These are phyloP conservation scores for Vigna hirtella DNA, from an alignment of 306 rosid species.

Conservation along the genomic window DNA sequence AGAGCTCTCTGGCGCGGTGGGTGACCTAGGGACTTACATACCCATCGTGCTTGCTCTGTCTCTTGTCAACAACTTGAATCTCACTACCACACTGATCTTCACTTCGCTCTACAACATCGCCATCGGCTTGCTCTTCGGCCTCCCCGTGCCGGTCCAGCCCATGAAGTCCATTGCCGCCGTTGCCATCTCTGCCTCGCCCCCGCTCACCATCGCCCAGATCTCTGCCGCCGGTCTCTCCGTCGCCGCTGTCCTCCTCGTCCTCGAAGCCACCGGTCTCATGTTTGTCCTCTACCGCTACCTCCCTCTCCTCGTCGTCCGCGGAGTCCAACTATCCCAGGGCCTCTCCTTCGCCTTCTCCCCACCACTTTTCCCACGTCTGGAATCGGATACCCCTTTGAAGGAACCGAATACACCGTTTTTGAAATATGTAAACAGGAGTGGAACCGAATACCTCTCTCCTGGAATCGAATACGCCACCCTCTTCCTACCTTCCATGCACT, in stretches of 20 bases:
- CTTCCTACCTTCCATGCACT: no score
- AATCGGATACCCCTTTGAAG: no score
- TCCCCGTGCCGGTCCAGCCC: conserved; percentile 94
- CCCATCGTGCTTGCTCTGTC: conserved; percentile 76
- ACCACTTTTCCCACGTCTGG: no score
- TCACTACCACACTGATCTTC: conserved; percentile 74
- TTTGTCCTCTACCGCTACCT: conserved; percentile 76
- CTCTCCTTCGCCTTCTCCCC: conserved; percentile 70
- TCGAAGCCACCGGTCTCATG: conserved; percentile 79
- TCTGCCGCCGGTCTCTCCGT: conserved; percentile 84
- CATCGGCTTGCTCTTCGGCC: conserved; percentile 80
- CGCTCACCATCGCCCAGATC: conserved; percentile 74
- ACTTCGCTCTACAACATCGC: conserved; percentile 77
- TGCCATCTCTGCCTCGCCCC: conserved; percentile 72
- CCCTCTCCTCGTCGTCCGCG: conserved; percentile 87
- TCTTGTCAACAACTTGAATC: conserved; percentile 66
- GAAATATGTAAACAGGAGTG: no score
- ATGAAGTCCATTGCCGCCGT: conserved; percentile 94
- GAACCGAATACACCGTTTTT: no score
- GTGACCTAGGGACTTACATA: conserved; percentile 83
- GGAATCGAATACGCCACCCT: no score
- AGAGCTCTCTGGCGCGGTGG: conserved; percentile 81
- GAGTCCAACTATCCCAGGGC: conserved; percentile 89
- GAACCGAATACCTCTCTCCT: no score
- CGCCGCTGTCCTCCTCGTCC: conserved; percentile 69